Evolutionary conservation across 2,329 filamentous ascomycete genomes (phyloP).

Genomic region (Claviceps arundinis): DNA sequence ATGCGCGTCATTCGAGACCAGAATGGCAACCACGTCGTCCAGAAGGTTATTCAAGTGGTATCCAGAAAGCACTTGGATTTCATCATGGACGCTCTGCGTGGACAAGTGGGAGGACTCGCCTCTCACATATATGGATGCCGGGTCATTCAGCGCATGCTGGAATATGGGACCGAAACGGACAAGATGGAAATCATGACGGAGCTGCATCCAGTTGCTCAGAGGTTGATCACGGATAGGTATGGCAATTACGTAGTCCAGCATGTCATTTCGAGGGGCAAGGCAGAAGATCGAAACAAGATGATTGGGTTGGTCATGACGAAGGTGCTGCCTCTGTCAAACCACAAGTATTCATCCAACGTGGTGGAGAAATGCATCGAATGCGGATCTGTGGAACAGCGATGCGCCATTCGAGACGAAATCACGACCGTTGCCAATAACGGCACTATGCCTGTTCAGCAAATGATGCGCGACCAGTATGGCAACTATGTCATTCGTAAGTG

Average conservation of each 20-base stretch:
- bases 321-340: conserved; percentile 67
- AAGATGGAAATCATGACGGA: conserved; percentile 63
- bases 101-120: conserved; percentile 60
- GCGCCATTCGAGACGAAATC: conserved; percentile 52
- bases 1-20: conserved; percentile 69
- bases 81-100: conserved; percentile 68
- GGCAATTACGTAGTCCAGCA: conserved; percentile 97
- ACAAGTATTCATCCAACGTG: conserved; percentile 95
- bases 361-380: conserved; percentile 82
- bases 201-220: conserved; percentile 57
- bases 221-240: conserved; percentile 73
- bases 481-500: conserved; percentile 92
- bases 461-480: conserved; percentile 85
- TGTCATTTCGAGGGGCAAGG: conserved; percentile 65
- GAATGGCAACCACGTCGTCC: conserved; percentile 93
- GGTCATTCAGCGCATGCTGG: conserved; percentile 84
- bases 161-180: conserved; percentile 62
- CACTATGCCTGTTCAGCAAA: conserved; percentile 53
- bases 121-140: conserved; percentile 79
- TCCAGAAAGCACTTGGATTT: conserved; percentile 70
- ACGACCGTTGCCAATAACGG: conserved; percentile 49
- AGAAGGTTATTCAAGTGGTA: conserved; percentile 77
- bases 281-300: conserved; percentile 58
- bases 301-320: conserved; percentile 60
- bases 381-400: conserved; percentile 56